Evolutionary conservation across 176 grass and related monocot species (phyloP).

Genomic region (Oryza glaberrima): DNA sequence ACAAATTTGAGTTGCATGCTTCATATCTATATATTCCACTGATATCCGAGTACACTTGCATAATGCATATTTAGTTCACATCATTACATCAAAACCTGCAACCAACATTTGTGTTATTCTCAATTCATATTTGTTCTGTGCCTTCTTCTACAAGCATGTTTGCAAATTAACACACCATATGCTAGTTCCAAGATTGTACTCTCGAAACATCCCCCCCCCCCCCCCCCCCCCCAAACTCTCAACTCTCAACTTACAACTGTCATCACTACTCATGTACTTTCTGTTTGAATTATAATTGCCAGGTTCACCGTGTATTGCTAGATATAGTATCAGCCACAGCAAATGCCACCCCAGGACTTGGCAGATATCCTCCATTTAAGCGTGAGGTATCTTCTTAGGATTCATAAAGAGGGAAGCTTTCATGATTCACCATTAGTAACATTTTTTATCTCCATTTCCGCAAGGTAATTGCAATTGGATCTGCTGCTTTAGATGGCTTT

Average conservation of each 20-base stretch:
- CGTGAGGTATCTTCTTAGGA: conserved; percentile 55
- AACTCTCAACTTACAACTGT: background rate
- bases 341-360: conserved; percentile 85
- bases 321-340: conserved; percentile 81
- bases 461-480: conserved; percentile 79
- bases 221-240: too few relatives aligned
- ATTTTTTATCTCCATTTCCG: conserved; percentile 21
- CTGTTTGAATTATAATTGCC: conserved; percentile 11
- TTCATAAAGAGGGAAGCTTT: background rate
- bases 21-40: background rate
- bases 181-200: background rate
- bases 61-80: conserved; percentile 11
- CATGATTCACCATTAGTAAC: conserved; percentile 16
- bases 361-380: conserved; percentile 85
- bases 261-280: conserved; percentile 1
- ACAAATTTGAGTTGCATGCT: background rate
- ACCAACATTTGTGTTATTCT: background rate
- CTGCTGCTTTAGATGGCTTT: conserved; percentile 73
- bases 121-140: background rate
- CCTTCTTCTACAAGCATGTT: conserved; percentile 20
- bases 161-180: background rate
- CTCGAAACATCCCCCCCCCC: background rate
- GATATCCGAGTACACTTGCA: background rate
- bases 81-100: background rate
- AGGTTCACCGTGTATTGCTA: conserved; percentile 78